Conservation (phyloP, 331 rosid genomes). For the Malus hybrid region DNA sequence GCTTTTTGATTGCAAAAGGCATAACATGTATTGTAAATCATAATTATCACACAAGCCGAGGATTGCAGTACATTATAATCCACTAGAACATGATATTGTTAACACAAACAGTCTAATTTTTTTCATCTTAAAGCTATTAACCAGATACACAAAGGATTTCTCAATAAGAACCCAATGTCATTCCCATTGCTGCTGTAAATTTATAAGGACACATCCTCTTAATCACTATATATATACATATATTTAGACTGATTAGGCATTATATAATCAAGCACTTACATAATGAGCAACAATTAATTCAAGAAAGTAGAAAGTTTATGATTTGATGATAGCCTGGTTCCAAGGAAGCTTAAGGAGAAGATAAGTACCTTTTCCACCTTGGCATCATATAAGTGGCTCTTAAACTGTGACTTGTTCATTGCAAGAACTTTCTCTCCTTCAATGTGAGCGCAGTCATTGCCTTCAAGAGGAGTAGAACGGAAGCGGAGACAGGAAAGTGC, state of each 20-base stretch:
- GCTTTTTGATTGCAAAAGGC: background rate
- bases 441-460: slow-evolving; percentile 12
- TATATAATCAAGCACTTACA: background rate
- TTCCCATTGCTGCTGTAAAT: background rate
- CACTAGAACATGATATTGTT: background rate
- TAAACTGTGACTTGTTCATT: slow-evolving; percentile 2
- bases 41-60: background rate
- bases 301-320: too few relatives aligned
- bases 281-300: background rate
- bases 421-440: slow-evolving; percentile 20
- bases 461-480: slow-evolving; percentile 13
- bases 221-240: background rate
- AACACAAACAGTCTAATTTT: background rate
- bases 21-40: background rate
- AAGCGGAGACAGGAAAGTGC: background rate
- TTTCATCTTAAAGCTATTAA: background rate
- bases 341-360: background rate
- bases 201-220: background rate
- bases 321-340: background rate
- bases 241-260: background rate
- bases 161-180: background rate
- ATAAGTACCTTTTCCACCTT: slow-evolving; percentile 17
- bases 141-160: background rate
- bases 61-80: background rate
- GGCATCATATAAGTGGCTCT: slow-evolving; percentile 11